Evolutionary conservation across 1,284 basidiomycete genomes (phyloP).

Genomic region (Lentinula novae-zelandiae): DNA sequence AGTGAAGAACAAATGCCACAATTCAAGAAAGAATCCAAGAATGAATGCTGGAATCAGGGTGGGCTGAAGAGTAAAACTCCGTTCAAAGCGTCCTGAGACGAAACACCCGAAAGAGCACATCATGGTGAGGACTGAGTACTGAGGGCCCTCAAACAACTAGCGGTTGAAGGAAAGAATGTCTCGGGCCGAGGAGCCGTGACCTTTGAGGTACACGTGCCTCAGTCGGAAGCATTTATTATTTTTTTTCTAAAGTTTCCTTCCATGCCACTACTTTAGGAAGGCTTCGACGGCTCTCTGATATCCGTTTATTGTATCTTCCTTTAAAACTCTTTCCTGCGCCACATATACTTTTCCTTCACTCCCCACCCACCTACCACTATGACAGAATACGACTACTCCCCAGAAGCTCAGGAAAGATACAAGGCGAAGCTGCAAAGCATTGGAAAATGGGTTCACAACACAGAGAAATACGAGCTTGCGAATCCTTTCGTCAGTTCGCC

Average conservation of each 20-base stretch:
- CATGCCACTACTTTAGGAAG: not conserved
- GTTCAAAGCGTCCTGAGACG: too few species aligned
- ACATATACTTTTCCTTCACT: not conserved
- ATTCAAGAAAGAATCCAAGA: too few species aligned
- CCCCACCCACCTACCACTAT: not conserved
- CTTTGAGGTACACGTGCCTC: not conserved
- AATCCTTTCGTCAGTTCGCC: constrained; percentile 11
- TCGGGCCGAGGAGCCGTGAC: not conserved
- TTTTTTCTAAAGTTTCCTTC: not conserved
- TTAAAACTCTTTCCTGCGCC: not conserved
- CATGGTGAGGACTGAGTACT: too few species aligned
- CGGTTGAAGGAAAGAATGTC: not conserved
- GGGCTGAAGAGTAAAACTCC: too few species aligned
- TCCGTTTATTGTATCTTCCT: not conserved
- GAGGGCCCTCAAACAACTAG: too few species aligned
- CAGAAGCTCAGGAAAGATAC: constrained; percentile 10
- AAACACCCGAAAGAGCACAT: too few species aligned
- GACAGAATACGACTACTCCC: constrained; percentile 17
- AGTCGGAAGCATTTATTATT: not conserved
- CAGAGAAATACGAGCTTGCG: constrained; percentile 1
- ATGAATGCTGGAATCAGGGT: too few species aligned
- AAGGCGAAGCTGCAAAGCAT: constrained; percentile 9
- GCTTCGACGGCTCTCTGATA: not conserved
- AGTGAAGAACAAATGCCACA: too few species aligned
- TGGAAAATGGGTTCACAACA: constrained; percentile 10